Base-by-base conservation (phyloP, 169 alveolate genomes). In the Neospora caninum region DNA sequence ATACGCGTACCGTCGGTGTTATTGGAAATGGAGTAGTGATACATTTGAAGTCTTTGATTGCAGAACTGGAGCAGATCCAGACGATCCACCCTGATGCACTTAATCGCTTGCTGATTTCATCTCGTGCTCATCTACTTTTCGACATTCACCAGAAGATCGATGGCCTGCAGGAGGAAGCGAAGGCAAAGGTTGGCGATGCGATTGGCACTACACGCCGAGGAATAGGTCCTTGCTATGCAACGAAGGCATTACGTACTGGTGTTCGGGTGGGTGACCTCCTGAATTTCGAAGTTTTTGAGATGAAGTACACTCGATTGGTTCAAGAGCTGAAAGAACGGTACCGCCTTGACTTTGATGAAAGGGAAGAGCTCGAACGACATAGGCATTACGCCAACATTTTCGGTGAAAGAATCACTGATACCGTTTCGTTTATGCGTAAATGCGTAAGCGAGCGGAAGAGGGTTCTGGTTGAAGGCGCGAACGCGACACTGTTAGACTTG, bases 151-250 rank as follows among this genome's bases (percentile, higher is more conserved):
- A 96, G 80, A 96, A 10, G 25, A 25, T 49, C 34, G 95, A 43
- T 39, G 88, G 73, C 10, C 22, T 25, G 58, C 94, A 34, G 64
- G 80, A 84, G 67, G 96, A 95, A 93, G 96, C 95, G 89, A 95
- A 96, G 70, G 92, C 92, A 58, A 42, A 42, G 54, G 80, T 20
- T 20, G 92, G 92, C 16, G 36, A 27, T 0, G 95, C 95, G 73
- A 95, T 98, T n/a, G 99, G 99, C 25, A 98, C 99, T 0, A 98
- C 99, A 10, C 97, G 96, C 88, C 96, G 98, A 92, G 99, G 99
- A 29, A 98, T 98, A 43, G 99, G 99, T 18, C 99, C 99, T 31
- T 96, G 99, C 70, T 98, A 98, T 94, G 97, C 99, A 13, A 96
- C 99, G 54, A 98, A 98, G 94, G 97, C 97, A 22, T 96, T 97